A percentile compares a stretch with the other conserved stretches of the same genome.
These are phyloP conservation scores for Parastagonospora avenae DNA, from an alignment of 2,329 filamentous ascomycete species.

Conservation along the genomic window DNA sequence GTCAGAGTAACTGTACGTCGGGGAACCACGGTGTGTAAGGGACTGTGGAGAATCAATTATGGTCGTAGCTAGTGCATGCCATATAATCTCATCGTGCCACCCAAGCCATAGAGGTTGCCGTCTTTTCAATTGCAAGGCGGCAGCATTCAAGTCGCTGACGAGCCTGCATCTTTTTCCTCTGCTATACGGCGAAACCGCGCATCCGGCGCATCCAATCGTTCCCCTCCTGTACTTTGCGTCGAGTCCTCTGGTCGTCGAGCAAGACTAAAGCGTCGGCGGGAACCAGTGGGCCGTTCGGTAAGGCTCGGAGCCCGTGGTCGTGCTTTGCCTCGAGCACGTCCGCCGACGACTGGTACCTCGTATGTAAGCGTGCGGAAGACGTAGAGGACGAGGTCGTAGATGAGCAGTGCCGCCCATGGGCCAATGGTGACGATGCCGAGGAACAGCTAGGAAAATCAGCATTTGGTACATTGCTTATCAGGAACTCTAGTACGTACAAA, in stretches of 20 bases:
- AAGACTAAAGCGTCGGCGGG: conserved; percentile 51
- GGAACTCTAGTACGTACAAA: conserved; percentile 58
- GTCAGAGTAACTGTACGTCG: too few species aligned
- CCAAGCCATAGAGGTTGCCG: neutral
- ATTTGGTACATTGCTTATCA: conserved; percentile 1
- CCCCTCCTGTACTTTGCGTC: conserved; percentile 25
- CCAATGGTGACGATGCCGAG: conserved; percentile 65
- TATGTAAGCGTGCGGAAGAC: conserved; percentile 62
- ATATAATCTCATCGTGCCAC: neutral
- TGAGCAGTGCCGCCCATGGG: conserved; percentile 64
- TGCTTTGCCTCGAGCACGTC: conserved; percentile 63
- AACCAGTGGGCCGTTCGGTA: conserved; percentile 61
- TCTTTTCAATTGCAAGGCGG: too few species aligned
- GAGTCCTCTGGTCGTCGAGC: conserved; percentile 31
- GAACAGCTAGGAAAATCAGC: conserved; percentile 57
- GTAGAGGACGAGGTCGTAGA: conserved; percentile 69
- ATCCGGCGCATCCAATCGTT: conserved; percentile 27
- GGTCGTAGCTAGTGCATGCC: neutral
- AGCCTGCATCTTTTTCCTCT: conserved; percentile 21
- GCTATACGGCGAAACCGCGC: conserved; percentile 31
- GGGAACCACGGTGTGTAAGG: too few species aligned
- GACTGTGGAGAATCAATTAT: neutral
- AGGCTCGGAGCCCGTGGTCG: conserved; percentile 67
- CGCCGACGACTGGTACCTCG: conserved; percentile 65
- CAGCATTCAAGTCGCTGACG: conserved; percentile 2